phyloP scores from a whole-genome alignment of 1,139 yeast genomes.

The Protomyces macrosporus region DNA sequence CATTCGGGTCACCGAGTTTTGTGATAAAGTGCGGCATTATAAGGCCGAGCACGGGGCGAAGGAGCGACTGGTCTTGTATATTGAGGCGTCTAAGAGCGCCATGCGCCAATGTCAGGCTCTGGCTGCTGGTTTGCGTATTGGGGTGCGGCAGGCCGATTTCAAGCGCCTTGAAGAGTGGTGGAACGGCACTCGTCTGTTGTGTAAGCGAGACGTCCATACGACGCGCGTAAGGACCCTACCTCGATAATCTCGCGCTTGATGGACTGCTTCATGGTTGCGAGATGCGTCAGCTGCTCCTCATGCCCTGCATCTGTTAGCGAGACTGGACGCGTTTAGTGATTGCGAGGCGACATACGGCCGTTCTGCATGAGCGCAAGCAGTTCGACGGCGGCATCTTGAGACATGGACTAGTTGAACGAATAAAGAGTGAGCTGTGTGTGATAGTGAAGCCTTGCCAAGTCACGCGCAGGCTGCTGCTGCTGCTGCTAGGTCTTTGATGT shows the following conservation, averaged over 20 bases:
- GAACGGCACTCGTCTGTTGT: slow-evolving; percentile 5
- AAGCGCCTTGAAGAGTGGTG: slow-evolving; percentile 14
- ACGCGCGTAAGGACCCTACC: not conserved
- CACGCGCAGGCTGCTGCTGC: too few relatives aligned
- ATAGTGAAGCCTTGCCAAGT: too few relatives aligned
- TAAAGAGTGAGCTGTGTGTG: too few relatives aligned
- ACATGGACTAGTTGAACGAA: not conserved
- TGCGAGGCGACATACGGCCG: not conserved
- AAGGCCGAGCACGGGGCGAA: slow-evolving; percentile 48
- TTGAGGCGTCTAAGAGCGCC: slow-evolving; percentile 72
- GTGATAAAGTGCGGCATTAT: slow-evolving; percentile 57
- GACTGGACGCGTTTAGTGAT: not conserved
- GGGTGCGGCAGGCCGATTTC: slow-evolving; percentile 7
- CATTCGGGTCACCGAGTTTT: slow-evolving; percentile 49
- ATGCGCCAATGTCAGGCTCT: slow-evolving; percentile 52
- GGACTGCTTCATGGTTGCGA: slow-evolving; percentile 10
- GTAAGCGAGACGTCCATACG: not conserved
- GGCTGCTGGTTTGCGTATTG: slow-evolving; percentile 32
- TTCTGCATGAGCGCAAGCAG: slow-evolving; percentile 18
- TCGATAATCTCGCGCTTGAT: slow-evolving; percentile 21
- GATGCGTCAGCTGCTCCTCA: slow-evolving; percentile 1
- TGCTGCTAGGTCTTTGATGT: too few relatives aligned
- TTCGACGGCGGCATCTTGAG: slow-evolving; percentile 15
- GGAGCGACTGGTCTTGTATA: slow-evolving; percentile 59
- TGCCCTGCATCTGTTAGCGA: not conserved